Conservation (phyloP, 2,329 filamentous ascomycete species). For the Acrocalymma vagum region DNA sequence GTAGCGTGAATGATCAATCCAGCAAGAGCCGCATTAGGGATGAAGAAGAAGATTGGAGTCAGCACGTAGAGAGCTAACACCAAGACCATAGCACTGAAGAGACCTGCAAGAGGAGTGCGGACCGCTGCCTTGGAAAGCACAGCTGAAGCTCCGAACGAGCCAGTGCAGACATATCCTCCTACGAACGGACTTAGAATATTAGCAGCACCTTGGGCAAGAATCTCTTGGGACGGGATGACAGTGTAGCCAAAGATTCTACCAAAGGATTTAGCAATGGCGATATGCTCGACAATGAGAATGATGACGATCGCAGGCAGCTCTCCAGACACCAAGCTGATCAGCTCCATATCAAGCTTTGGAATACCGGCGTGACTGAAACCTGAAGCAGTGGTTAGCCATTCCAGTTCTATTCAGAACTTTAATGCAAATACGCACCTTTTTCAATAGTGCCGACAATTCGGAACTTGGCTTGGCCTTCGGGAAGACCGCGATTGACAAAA, state of each 20-base stretch:
- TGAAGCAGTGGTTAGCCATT: constrained; percentile 23
- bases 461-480: constrained; percentile 60
- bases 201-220: constrained; percentile 88
- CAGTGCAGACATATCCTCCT: constrained; percentile 87
- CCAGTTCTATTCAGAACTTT: background rate
- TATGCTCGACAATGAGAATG: constrained; percentile 91
- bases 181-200: constrained; percentile 89
- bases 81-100: constrained; percentile 84
- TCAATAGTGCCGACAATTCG: constrained; percentile 78
- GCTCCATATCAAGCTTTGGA: constrained; percentile 69
- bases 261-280: constrained; percentile 94
- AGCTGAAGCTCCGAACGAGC: constrained; percentile 91
- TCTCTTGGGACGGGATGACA: constrained; percentile 91
- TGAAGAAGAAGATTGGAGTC: constrained; percentile 88
- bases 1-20: constrained; percentile 95
- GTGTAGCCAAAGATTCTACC: constrained; percentile 92
- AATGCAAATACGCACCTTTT: constrained; percentile 72
- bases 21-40: constrained; percentile 79
- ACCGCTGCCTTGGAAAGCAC: constrained; percentile 96
- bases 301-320: constrained; percentile 86
- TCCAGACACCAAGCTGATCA: constrained; percentile 72
- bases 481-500: constrained; percentile 68
- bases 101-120: constrained; percentile 84
- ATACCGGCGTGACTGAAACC: constrained; percentile 81
- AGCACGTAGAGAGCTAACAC: constrained; percentile 87